These are phyloP conservation scores for Dipodascus albidus DNA, from an alignment of 805 yeast genomes.

Conservation along the genomic window DNA sequence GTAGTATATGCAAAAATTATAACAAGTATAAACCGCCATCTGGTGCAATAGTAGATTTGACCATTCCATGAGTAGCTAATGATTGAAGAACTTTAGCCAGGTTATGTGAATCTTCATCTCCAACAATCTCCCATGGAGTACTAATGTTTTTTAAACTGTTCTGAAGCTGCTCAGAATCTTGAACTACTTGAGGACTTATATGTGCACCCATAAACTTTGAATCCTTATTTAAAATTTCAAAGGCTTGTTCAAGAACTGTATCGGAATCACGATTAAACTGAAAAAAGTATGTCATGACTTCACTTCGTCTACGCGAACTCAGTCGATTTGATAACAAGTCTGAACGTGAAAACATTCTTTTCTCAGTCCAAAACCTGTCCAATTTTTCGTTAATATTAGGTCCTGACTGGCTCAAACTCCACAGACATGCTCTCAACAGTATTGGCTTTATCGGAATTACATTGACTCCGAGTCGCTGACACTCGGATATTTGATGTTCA, in stretches of 20 bases:
- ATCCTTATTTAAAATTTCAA: background rate
- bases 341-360: background rate
- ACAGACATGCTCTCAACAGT: background rate
- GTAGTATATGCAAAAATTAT: too few relatives aligned
- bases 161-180: background rate
- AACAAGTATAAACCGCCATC: background rate
- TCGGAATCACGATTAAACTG: background rate
- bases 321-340: background rate
- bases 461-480: background rate
- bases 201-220: background rate
- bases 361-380: background rate
- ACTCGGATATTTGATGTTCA: background rate
- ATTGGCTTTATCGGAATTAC: background rate
- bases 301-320: background rate
- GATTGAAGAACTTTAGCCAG: background rate
- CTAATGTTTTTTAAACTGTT: background rate
- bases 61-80: background rate
- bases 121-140: constrained; percentile 1
- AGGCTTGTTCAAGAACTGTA: background rate
- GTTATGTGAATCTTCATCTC: background rate
- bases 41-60: background rate
- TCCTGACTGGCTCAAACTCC: background rate
- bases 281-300: background rate
- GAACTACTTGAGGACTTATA: background rate
- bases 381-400: background rate